phyloP scores from a whole-genome alignment of 331 rosid genomes.

The Malus hybrid region DNA sequence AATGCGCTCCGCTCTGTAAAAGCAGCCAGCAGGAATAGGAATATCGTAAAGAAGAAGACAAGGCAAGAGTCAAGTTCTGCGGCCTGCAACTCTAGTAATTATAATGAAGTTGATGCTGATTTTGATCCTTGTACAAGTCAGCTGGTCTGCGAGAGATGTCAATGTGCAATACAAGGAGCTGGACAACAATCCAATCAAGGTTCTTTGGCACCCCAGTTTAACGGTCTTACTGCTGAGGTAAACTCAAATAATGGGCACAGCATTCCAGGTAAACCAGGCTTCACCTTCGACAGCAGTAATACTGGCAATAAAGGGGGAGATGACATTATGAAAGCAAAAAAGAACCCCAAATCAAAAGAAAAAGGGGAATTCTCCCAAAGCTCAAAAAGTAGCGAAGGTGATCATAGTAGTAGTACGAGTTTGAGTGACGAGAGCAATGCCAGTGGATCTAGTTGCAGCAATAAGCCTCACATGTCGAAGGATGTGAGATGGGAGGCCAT shows the following conservation, averaged over 20 bases:
- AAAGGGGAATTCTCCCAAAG: conserved; percentile 88
- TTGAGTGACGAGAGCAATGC: conserved; percentile 86
- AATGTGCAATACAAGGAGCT: conserved; percentile 45
- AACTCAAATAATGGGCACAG: conserved; percentile 26
- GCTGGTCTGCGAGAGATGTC: conserved; percentile 81
- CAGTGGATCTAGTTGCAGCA: conserved; percentile 78
- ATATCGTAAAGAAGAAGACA: conserved; percentile 53
- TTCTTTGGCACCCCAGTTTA: conserved; percentile 18
- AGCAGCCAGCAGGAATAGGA: conserved; percentile 66
- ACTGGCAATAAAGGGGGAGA: conserved; percentile 33
- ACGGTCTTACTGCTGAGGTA: conserved; percentile 28
- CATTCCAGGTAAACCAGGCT: conserved; percentile 31
- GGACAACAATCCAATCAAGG: conserved; percentile 35
- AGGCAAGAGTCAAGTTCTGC: conserved; percentile 20
- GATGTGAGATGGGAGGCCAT: conserved; percentile 94
- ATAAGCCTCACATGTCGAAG: conserved; percentile 98
- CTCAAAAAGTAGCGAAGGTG: conserved; percentile 92
- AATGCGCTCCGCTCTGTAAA: conserved; percentile 46
- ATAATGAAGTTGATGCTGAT: too few species aligned
- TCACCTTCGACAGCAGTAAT: conserved; percentile 25
- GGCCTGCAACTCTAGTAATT: too few species aligned
- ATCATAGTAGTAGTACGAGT: conserved; percentile 89
- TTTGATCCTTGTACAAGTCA: too few species aligned
- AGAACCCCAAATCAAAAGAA: conserved; percentile 46
- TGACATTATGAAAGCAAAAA: conserved; percentile 32